Base-by-base conservation (phyloP, 352 stramenopile genomes). In the Pythium folliculosum region DNA sequence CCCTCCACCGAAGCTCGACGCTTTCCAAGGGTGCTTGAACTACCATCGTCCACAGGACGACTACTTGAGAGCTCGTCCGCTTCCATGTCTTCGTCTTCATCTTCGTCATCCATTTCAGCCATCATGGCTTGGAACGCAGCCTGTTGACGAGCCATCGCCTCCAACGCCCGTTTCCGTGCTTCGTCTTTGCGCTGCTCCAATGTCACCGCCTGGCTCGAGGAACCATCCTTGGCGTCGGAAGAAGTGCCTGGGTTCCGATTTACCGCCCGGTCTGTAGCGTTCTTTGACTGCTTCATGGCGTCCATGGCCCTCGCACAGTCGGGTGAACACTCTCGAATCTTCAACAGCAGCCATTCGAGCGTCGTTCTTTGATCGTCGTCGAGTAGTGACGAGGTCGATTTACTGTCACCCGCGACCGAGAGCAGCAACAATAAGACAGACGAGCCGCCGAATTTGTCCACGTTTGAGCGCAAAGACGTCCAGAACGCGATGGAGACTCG, bases 41-140 rank as follows among this genome's bases (percentile, higher is more conserved):
- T 65, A 3, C 25, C 19, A 13, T 60, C 60, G 5, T 44, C 17
- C 13, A 44, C 45, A 8, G 21, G 14, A 32, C 32, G 27, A 49
- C 37, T 14, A n/a, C 40, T 13, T 35, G 27, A 35, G 4, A 37
- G 49, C 21, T 27, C 48, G 51, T 77, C 66, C 40, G 60, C 58
- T 30, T 67, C 62, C 23, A 79, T 67, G 37, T 79, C 73, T 21
- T 61, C 44, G 14, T 65, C 69, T 5, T 67, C 68, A 40, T 65
- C 63, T 14, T 75, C 68, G 17, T 67, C 61, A 16, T 72, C 80
- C 55, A 87, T 77, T 25, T 78, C 63, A 0, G 66, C 71, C 66
- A 96, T 91, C 85, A 96, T 92, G 25, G 87, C 82, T 56, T 94
- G 88, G 59, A 96, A 96, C 22, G 83, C 82, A 16, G 86, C 86